Evolutionary conservation across 768 basidiomycete species (phyloP).

Genomic region (Pleurotus cornucopiae): DNA sequence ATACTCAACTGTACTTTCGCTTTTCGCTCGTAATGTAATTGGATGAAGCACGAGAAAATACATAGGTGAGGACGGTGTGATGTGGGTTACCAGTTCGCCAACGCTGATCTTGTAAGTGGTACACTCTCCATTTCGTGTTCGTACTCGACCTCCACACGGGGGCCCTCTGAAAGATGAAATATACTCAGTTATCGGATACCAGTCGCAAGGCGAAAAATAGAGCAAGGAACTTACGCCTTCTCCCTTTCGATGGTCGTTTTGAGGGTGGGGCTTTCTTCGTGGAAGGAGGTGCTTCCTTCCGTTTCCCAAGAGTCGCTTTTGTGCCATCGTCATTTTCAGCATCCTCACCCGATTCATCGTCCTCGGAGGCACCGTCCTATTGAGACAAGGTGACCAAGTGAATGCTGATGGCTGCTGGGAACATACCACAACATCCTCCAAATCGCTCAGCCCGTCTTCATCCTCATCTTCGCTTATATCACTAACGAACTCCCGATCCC

Average conservation of each 20-base stretch:
- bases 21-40: slow-evolving; percentile 1
- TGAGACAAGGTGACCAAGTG: slow-evolving; percentile 19
- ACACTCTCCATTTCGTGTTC: slow-evolving; percentile 84
- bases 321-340: slow-evolving; percentile 28
- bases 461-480: slow-evolving; percentile 70
- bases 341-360: slow-evolving; percentile 33
- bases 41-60: neutral
- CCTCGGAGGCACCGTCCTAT: slow-evolving; percentile 41
- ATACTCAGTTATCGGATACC: neutral
- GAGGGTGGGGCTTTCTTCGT: slow-evolving; percentile 36
- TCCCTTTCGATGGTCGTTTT: slow-evolving; percentile 54
- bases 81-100: slow-evolving; percentile 47
- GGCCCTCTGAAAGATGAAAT: slow-evolving; percentile 45
- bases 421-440: slow-evolving; percentile 62
- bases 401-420: neutral
- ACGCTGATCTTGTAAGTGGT: slow-evolving; percentile 45
- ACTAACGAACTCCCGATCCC: slow-evolving; percentile 70
- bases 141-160: slow-evolving; percentile 93
- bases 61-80: neutral
- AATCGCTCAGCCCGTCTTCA: slow-evolving; percentile 54
- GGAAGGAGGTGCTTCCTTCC: slow-evolving; percentile 47
- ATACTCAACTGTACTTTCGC: no score
- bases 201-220: neutral
- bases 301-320: slow-evolving; percentile 58
- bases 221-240: slow-evolving; percentile 38